A percentile compares a stretch with the other conserved stretches of the same genome.
Evolutionary conservation across 768 basidiomycete species (phyloP).

Genomic region (Lepiota venenata): DNA sequence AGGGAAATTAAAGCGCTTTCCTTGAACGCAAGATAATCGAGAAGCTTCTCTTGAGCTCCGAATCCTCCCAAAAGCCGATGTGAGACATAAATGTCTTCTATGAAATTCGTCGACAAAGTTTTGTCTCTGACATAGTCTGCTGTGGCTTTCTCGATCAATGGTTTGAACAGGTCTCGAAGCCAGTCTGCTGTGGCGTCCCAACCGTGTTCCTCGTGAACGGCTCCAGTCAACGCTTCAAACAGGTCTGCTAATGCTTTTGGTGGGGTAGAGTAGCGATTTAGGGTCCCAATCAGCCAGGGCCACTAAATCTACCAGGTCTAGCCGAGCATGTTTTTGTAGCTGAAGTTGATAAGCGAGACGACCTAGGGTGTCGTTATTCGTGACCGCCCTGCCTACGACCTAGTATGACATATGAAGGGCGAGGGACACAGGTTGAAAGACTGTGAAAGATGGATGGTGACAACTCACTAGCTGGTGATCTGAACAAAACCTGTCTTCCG

Average conservation of each 20-base stretch:
- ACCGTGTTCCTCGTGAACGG: constrained; percentile 25
- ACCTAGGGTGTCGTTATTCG: constrained; percentile 29
- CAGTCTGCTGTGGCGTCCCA: constrained; percentile 22
- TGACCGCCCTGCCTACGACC: constrained; percentile 22
- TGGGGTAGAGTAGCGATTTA: constrained; percentile 13
- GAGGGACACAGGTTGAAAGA: background rate
- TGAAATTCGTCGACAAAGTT: constrained; percentile 4
- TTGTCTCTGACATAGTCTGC: constrained; percentile 19
- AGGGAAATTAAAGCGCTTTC: constrained; percentile 4
- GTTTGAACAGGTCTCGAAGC: constrained; percentile 21
- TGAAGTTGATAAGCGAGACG: constrained; percentile 25
- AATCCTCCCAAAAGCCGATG: constrained; percentile 1
- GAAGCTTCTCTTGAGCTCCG: constrained; percentile 10
- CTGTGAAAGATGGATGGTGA: background rate
- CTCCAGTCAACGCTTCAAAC: constrained; percentile 28
- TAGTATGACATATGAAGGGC: background rate
- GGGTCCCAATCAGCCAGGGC: constrained; percentile 21
- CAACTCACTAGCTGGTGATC: constrained; percentile 25
- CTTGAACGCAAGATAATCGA: constrained; percentile 13
- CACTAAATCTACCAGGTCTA: constrained; percentile 16
- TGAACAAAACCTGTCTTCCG: constrained; percentile 22
- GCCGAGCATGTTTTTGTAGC: constrained; percentile 22
- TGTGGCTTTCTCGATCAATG: constrained; percentile 21
- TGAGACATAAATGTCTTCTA: background rate
- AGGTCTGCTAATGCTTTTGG: constrained; percentile 30